phyloP scores from a whole-genome alignment of 768 basidiomycete genomes.

The Tulasnella sp. region DNA sequence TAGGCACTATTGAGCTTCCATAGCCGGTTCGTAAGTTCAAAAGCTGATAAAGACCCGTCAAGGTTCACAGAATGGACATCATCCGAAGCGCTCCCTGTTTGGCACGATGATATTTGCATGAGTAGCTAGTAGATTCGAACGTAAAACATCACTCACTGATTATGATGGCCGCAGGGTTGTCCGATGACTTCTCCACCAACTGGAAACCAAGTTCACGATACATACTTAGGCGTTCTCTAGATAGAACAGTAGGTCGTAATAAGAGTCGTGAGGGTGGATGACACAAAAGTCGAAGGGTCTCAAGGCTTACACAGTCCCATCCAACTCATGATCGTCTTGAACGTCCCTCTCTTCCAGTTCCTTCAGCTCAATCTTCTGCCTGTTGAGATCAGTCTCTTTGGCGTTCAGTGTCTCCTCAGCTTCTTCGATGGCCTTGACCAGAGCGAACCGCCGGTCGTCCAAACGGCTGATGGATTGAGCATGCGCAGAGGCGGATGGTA shows the following conservation, averaged over 20 bases:
- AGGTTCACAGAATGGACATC: constrained; percentile 11
- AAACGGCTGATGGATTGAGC: constrained; percentile 16
- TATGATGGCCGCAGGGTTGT: constrained; percentile 2
- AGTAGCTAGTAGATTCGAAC: not conserved
- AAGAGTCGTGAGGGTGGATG: too few relatives aligned
- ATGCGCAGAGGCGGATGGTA: constrained; percentile 12
- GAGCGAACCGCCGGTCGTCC: constrained; percentile 16
- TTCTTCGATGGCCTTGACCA: constrained; percentile 18
- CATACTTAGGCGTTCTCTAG: constrained; percentile 16
- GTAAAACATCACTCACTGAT: not conserved
- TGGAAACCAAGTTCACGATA: constrained; percentile 18
- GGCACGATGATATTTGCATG: not conserved
- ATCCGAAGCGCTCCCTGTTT: constrained; percentile 12
- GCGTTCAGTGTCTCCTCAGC: constrained; percentile 9
- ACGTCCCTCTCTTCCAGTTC: constrained; percentile 18
- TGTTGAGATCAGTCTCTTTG: constrained; percentile 13
- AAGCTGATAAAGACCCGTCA: constrained; percentile 6
- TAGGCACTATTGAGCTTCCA: constrained; percentile 14
- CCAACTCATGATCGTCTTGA: constrained; percentile 13
- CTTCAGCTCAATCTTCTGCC: constrained; percentile 16
- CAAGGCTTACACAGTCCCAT: constrained; percentile 18
- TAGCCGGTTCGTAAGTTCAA: constrained; percentile 15
- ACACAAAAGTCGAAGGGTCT: not conserved
- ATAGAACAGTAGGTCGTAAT: not conserved
- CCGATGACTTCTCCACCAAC: constrained; percentile 7